Base-by-base conservation (phyloP, 768 basidiomycete genomes). In the Boletus vinaceobasis region DNA sequence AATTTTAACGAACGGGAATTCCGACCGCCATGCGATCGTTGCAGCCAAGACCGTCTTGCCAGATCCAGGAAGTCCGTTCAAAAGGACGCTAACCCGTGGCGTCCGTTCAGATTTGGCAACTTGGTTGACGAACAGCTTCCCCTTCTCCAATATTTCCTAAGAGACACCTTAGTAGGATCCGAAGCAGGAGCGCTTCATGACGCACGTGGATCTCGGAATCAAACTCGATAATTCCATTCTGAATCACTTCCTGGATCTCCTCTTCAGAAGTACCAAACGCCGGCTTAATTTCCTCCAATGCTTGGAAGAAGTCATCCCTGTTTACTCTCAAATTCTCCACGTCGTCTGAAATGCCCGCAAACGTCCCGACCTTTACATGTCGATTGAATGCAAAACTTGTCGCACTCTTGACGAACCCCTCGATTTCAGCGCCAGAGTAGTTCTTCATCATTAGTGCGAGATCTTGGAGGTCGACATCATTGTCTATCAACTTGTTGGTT, bases 251-350 rank as follows among this genome's bases (percentile, higher is more conserved):
- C 60, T 87, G 81, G 17, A 99, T 76, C 73, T 99, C 96, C 71
- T 96, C 95, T 72, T 98, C 97, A 1, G 96, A 88, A 2, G 97
- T 93, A 83, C 97, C 97, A 68, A 93, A 99, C 17, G 95, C 93
- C 10, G 97, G 93, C 59, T 93, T 90, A 1, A 98, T 92, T 66
- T 99, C 97, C 0, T 93, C 88, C 46, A 99, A 74, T 0, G 96
- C 97, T 65, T 83, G 83, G 79, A 90, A 73, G 69, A 99, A 99
- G 72, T 98, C 97, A 8, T 72, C 71, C 50, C 86, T 76, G 58
- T 90, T 90, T 35, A 99, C 95, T 56, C 91, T 80, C 68, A 99
- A 75, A 62, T 94, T 87, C 72, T 97, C 95, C 48, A 98, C 85
- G 68, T 99, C 94, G 63, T 97, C 90, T 17, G 92, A 93, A 53